Base-by-base conservation (phyloP, 108 stramenopile genomes). In the Cyclotella baltica region DNA sequence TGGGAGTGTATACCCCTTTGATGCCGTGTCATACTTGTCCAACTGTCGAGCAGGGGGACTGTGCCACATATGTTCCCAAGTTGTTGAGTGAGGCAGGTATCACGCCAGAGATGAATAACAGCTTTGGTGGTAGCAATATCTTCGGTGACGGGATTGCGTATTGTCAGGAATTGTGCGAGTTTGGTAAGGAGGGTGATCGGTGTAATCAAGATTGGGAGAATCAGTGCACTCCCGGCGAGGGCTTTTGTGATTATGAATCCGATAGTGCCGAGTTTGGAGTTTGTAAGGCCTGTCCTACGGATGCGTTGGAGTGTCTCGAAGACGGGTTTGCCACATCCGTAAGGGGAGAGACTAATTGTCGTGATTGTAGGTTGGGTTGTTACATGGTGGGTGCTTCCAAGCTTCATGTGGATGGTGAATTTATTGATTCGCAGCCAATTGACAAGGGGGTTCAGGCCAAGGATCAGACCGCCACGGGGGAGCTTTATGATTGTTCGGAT, bases 101-200 rank as follows among this genome's bases (percentile, higher is more conserved):
- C 4, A 4, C 4, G 20, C 4, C 15, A 4, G n/a, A 52, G 20
- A 4, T 20, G n/a, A 20, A 52, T 52, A 19, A 8, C 19, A 52
- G 15, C 19, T 52, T 52, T 8, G 51, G 51, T 16, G 51, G n/a
- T 19, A 19, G n/a, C 4, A 52, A 22, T 22, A 20, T 52, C 4
- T 52, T 8, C 15, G 51, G n/a, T 4, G 51, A 52, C 4, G 10
- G 15, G 51, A 4, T 19, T 8, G 4, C 15, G 15, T 52, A 52
- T 52, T 52, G 51, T 22, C 4, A 52, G 51, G 40, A 43, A 43
- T 25, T 56, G 55, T 56, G 55, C 19, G 55, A 56, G 55, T 25
- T 25, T 8, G 19, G 19, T 8, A 56, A 56, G 22, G 55, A 56
- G 19, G 55, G 55, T 8, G 55, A 56, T 8, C 8, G 8, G 6